Base-by-base conservation (phyloP, 2,329 filamentous ascomycete species). In the Phaeosphaeriaceae sp. region DNA sequence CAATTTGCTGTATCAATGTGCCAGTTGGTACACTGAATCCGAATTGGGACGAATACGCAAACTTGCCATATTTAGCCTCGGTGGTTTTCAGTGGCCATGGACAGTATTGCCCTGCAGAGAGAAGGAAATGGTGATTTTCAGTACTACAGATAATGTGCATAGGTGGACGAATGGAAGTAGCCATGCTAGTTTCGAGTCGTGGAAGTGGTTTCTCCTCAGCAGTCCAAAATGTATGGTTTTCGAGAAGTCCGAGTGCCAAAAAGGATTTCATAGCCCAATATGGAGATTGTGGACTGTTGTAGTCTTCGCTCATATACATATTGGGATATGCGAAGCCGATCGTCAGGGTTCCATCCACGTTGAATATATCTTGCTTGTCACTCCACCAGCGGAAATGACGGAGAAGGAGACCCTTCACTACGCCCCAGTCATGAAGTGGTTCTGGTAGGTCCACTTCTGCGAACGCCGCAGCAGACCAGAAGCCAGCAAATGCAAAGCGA, bases 181-280 rank as follows among this genome's bases (percentile, higher is more conserved):
- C 46, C n/a, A 28, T 20, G 5, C 7, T 37, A n/a, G 8, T 41
- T 6, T 12, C 11, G n/a, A 17, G 32, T 11, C 35, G 9, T 3
- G 62, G 58, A 4, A 66, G 42, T 0, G 75, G 71, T 46, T 77
- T 73, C 7, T 83, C 77, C 2, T 75, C 49, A 0, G 66, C 58
- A 0, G 58, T 61, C 81, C 81, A 84, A 45, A 84, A 83, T 0
- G 68, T 59, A 38, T 81, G 68, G 0, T 62, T 52, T 1, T 58
- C 51, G 0, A 67, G 51, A 0, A 83, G 47, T 0, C 67, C 71
- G 0, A 81, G 61, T 0, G 72, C 74, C 1, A 81, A 65, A 3
- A 83, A 74, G 0, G 77, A 76, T 48, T 83, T 83, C 17, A 83
- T 63, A 6, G 74, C 77, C 81, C 81, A 83, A 56, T 83, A 84